Base-by-base conservation (phyloP, 495 filamentous ascomycete species). In the Lophiostoma macrostomum region DNA sequence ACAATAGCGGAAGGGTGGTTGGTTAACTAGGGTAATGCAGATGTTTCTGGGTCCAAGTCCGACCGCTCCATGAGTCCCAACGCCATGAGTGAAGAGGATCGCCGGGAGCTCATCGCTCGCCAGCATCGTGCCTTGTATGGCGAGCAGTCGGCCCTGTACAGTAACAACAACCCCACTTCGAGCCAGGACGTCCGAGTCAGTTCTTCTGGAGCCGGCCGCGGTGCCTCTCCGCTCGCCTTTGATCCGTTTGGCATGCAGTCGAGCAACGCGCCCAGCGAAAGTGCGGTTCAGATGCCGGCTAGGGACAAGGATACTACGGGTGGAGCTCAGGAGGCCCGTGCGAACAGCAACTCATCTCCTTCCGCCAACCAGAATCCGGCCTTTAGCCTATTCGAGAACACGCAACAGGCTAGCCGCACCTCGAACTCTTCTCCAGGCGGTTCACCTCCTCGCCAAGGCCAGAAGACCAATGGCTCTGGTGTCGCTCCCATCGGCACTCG, bases 401-500 rank as follows among this genome's bases (percentile, higher is more conserved):
- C 76, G 14, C 89, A 91, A 64, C 88, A 90, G 73, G 80, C 86
- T 29, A 88, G 78, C 69, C 84, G 85, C 47, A 95, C 91, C 20
- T 95, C 90, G 45, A 87, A 83, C 56, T 95, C 93, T 1, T 95
- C 91, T 4, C 91, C 93, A 6, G 83, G 85, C 56, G 89, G 82
- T n/a, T 94, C 90, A 5, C 88, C 91, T 11, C 88, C 90, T 37
- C 82, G 84, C 53, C 80, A 85, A 59, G 71, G 73, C 14, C 62
- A 69, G 16, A 83, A 83, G 64, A 60, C 75, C 13, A 72, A 76
- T 16, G 80, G 74, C 72, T 76, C 82, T 27, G 75, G 81, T 16
- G 89, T 96, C 16, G 91, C 91, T 13, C 91, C 93, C 19, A 98
- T 98, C 60, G 93, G 93, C 31, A 95, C 94, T 40, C 84, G 93